Percentiles rank a stretch among this genome's conserved stretches.
Conservation (phyloP, 495 filamentous ascomycete species). For the Penicillium simplicissimum region DNA sequence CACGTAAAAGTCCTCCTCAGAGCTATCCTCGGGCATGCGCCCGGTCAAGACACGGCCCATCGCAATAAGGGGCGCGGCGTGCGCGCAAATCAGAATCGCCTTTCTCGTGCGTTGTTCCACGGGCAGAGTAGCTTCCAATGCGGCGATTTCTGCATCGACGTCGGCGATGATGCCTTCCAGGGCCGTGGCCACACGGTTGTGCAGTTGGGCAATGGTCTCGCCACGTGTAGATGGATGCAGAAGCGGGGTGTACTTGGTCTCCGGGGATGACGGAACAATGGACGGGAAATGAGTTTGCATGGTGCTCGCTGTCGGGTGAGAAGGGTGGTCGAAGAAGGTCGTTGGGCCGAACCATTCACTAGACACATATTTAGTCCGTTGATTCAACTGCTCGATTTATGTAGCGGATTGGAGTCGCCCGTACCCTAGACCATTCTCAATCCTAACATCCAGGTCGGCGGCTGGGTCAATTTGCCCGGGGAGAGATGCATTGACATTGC, state of each 20-base stretch:
- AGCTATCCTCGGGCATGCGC: constrained; percentile 64
- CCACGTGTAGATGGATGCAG: constrained; percentile 68
- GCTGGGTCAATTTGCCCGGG: constrained; percentile 21
- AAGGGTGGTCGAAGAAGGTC: constrained; percentile 75
- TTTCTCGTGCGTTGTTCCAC: constrained; percentile 40
- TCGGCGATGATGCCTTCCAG: constrained; percentile 68
- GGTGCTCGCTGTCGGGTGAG: constrained; percentile 59
- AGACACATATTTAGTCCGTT: background rate
- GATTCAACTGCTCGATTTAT: background rate
- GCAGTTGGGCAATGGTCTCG: constrained; percentile 74
- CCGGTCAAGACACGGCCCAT: constrained; percentile 81
- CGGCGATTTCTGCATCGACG: constrained; percentile 60
- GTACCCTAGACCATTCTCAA: constrained; percentile 74
- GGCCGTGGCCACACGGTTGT: constrained; percentile 73
- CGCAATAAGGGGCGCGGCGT: constrained; percentile 85
- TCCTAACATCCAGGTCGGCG: constrained; percentile 53
- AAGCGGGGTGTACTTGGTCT: constrained; percentile 54
- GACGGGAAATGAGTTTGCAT: constrained; percentile 67
- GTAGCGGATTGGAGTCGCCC: background rate
- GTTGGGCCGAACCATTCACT: constrained; percentile 87
- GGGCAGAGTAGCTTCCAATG: constrained; percentile 27
- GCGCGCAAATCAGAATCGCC: constrained; percentile 79
- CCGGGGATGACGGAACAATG: constrained; percentile 42
- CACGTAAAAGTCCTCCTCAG: constrained; percentile 77
- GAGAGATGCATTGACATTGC: background rate